A percentile compares a stretch with the other conserved stretches of the same genome.
phyloP scores from a whole-genome alignment of 176 grass and related monocot genomes.

The Canna indica region DNA sequence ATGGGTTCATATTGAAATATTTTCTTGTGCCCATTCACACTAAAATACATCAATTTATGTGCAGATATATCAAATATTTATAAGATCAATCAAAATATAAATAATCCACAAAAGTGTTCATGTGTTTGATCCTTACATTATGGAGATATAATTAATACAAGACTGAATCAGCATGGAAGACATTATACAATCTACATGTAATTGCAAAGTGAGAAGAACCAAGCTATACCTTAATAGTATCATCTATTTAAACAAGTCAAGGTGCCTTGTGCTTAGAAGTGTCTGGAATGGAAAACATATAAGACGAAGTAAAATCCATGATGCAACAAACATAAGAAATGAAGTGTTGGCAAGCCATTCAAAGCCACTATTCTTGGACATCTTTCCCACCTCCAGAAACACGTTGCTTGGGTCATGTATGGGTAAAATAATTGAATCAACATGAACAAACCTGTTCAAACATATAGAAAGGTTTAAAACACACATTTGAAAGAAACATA shows the following conservation, averaged over 20 bases:
- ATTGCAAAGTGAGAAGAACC: too few species aligned
- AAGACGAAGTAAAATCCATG: constrained; percentile 14
- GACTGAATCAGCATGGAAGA: too few species aligned
- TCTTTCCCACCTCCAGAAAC: constrained; percentile 8
- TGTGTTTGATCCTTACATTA: too few species aligned
- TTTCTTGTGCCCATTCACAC: background rate
- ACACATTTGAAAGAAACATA: too few species aligned
- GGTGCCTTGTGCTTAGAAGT: constrained; percentile 14
- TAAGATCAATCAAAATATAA: too few species aligned
- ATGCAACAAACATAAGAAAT: constrained; percentile 15
- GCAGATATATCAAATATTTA: too few species aligned
- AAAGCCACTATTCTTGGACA: constrained; percentile 1
- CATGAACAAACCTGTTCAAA: constrained; percentile 5
- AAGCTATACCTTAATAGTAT: too few species aligned
- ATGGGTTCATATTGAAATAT: background rate
- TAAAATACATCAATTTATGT: too few species aligned
- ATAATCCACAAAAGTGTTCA: too few species aligned
- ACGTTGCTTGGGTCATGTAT: constrained; percentile 15
- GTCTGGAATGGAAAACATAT: constrained; percentile 10
- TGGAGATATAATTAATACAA: too few species aligned
- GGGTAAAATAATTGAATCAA: constrained; percentile 10
- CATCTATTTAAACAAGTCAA: too few species aligned
- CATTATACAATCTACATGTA: too few species aligned
- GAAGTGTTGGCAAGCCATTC: constrained; percentile 1
- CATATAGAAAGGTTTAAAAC: background rate